Evolutionary conservation across 768 basidiomycete species (phyloP).

Genomic region (Naganishia vaughanmartiniae): DNA sequence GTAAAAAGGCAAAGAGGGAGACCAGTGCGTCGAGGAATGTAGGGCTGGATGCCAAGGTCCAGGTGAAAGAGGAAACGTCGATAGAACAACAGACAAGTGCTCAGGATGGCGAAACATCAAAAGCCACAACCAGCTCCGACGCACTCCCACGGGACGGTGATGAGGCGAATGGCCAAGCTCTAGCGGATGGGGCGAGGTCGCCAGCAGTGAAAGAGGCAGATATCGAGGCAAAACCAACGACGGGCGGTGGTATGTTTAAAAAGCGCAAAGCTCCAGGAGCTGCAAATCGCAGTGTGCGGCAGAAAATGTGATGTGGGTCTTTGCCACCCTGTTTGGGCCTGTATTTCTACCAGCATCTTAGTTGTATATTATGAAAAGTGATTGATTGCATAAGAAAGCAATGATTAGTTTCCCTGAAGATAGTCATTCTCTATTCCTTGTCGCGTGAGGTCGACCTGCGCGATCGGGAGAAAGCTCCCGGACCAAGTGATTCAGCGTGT

Average conservation of each 20-base stretch:
- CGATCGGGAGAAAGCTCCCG: not conserved
- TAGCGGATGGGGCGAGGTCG: conserved; percentile 24
- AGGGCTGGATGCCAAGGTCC: conserved; percentile 25
- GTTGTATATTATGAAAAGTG: not conserved
- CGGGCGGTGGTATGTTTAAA: conserved; percentile 49
- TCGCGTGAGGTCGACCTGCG: not conserved
- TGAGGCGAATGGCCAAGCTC: not conserved
- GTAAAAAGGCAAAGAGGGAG: conserved; percentile 36
- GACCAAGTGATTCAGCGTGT: not conserved
- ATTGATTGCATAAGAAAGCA: too few relatives aligned
- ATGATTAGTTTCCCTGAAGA: too few relatives aligned
- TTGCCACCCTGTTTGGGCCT: not conserved
- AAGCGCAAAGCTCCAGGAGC: conserved; percentile 47
- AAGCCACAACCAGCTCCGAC: not conserved
- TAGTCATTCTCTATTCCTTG: not conserved
- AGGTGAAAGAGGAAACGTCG: not conserved
- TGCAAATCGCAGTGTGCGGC: conserved; percentile 29
- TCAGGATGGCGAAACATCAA: not conserved
- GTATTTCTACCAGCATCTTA: not conserved
- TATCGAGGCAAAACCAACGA: conserved; percentile 19
- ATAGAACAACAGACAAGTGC: too few relatives aligned
- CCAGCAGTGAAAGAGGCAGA: conserved; percentile 28
- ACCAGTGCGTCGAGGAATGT: conserved; percentile 28
- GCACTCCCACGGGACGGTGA: not conserved
- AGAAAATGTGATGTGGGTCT: conserved; percentile 13